A percentile compares a stretch with the other conserved stretches of the same genome.
Evolutionary conservation across 768 basidiomycete genomes (phyloP).

Genomic region (Phylloporus sp.): DNA sequence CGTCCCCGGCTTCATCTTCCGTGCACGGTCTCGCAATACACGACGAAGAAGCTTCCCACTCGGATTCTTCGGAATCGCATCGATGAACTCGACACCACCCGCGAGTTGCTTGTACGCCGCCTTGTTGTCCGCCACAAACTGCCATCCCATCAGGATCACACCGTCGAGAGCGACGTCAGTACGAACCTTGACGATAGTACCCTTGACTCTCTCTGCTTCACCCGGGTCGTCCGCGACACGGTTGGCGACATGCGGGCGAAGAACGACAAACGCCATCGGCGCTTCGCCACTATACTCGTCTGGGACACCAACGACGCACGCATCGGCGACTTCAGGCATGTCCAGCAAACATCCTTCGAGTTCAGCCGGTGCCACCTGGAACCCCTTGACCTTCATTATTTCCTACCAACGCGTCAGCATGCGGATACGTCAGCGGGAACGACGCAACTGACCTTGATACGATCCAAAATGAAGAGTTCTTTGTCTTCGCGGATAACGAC

Average conservation of each 20-base stretch:
- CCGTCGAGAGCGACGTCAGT: not conserved
- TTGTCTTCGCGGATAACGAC: slow-evolving; percentile 48
- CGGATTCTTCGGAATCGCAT: slow-evolving; percentile 56
- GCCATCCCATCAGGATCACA: not conserved
- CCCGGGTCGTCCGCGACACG: slow-evolving; percentile 29
- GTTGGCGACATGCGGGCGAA: slow-evolving; percentile 38
- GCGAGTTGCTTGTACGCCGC: slow-evolving; percentile 53
- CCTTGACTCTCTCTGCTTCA: slow-evolving; percentile 35
- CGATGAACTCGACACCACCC: slow-evolving; percentile 54
- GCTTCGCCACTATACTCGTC: slow-evolving; percentile 72
- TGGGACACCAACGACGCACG: slow-evolving; percentile 60
- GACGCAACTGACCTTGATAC: slow-evolving; percentile 45
- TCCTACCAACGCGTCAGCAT: slow-evolving; percentile 37
- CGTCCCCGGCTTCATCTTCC: slow-evolving; percentile 18
- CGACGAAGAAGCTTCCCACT: slow-evolving; percentile 55
- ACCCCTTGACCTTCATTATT: slow-evolving; percentile 64
- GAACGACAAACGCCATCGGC: slow-evolving; percentile 63
- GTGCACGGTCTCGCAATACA: slow-evolving; percentile 48
- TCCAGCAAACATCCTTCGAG: slow-evolving; percentile 61
- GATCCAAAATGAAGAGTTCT: slow-evolving; percentile 58
- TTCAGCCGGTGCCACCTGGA: slow-evolving; percentile 73
- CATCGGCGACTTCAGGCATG: slow-evolving; percentile 54
- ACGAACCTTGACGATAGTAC: slow-evolving; percentile 45
- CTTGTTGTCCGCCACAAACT: slow-evolving; percentile 55
- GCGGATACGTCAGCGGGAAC: not conserved